Evolutionary conservation across 1,284 basidiomycete species (phyloP).

Genomic region (Sporisorium reilianum): DNA sequence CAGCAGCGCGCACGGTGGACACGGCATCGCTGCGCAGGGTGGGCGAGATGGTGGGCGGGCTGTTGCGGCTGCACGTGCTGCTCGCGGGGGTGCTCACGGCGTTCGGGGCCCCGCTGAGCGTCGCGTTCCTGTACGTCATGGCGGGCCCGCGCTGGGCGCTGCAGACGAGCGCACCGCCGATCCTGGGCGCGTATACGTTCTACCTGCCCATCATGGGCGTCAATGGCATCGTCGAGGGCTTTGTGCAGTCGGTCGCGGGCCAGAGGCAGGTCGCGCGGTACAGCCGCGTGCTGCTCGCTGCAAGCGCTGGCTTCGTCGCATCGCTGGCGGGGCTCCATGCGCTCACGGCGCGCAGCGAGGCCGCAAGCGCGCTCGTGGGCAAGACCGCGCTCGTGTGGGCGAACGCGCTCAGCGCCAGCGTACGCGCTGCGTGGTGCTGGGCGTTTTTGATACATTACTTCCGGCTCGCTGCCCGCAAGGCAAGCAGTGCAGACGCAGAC

Average conservation of each 20-base stretch:
- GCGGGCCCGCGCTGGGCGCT: conserved; percentile 62
- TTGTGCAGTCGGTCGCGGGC: conserved; percentile 58
- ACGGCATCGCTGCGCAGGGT: no score
- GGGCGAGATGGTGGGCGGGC: conserved; percentile 28
- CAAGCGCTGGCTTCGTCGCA: conserved; percentile 53
- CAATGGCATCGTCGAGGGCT: conserved; percentile 66
- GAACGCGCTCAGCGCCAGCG: conserved; percentile 31
- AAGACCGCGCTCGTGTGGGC: conserved; percentile 48
- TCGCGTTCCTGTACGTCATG: conserved; percentile 53
- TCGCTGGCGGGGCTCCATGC: conserved; percentile 17
- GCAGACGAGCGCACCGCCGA: conserved; percentile 52
- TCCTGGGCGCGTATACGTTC: conserved; percentile 58
- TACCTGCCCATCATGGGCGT: conserved; percentile 66
- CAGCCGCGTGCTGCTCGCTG: conserved; percentile 47
- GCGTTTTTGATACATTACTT: conserved; percentile 30
- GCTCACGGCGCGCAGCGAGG: not conserved
- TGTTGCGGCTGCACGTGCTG: conserved; percentile 55
- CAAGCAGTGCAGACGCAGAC: no score
- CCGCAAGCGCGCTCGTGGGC: not conserved
- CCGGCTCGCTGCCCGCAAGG: conserved; percentile 1
- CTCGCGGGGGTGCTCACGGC: conserved; percentile 48
- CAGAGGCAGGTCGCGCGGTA: conserved; percentile 45
- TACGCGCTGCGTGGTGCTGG: conserved; percentile 48
- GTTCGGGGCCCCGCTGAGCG: conserved; percentile 57
- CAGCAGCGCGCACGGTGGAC: not conserved